Evolutionary conservation across 345 rosid genomes (phyloP), one percentile per base, ranked within the genome.

Genomic region (Atalantia buxifolia): DNA sequence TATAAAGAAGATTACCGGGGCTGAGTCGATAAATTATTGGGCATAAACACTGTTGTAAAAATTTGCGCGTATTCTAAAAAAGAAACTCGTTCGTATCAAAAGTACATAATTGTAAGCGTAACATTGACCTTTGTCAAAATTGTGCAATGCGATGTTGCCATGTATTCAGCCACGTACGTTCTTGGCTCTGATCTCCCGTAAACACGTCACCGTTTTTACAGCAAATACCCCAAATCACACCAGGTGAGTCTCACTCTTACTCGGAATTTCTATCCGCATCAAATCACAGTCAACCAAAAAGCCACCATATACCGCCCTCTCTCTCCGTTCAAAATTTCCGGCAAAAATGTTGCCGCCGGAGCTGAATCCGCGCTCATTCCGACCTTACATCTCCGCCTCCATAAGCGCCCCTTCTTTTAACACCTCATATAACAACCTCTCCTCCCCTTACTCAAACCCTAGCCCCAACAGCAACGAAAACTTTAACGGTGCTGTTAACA

Each of bases 391-490:
- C 30, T 66, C 84, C 21, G 66, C 85, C 64, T 75, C 88, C 27
- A 66, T 72, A n/a, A 76, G 77, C 68, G 82, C 77, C n/a, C 80
- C 83, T 27, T 76, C 83, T 5, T 72, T 77, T 24, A 56, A 74
- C 73, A 78, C 77, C n/a, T 66, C 25, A 19, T 76, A 64, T 33
- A 65, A 67, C 88, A 72, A 77, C 77, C 50, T 72, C 69, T 78
- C 90, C 86, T 78, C 85, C 71, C 81, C 90, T 83, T 77, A 89
- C 81, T 86, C 87, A n/a, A 86, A 72, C 80, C 77, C 89, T 13
- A 65, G 76, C 81, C 65, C 87, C 80, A 84, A 75, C 84, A 66
- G 78, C 69, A 80, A 80, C 69, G 79, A 78, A 75, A 69, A 48
- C 72, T 76, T 77, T 53, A 25, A 60, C 69, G 74, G 83, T 72